Base-by-base conservation (phyloP, 2,329 filamentous ascomycete species). In the Macrophomina tecta region DNA sequence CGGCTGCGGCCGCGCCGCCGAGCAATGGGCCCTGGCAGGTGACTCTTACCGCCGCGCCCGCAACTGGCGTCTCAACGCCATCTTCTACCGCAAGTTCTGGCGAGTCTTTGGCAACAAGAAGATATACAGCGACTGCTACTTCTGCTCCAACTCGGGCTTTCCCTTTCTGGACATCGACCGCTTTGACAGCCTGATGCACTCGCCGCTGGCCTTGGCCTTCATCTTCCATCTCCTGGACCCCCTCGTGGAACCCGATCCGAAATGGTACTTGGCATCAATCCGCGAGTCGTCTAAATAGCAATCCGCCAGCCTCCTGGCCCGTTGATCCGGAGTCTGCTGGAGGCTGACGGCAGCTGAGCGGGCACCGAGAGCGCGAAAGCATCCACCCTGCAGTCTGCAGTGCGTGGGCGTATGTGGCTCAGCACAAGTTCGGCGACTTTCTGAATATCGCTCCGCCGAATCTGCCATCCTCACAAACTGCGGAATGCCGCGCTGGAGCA, bases 51-150 rank as follows among this genome's bases (percentile, higher is more conserved):
- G 65, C 48, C 60, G 48, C 23, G 49, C 58, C 48, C 48, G 40
- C 36, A 67, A 62, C 58, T 67, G 65, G 65, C 65, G 65, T 11
- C 40, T 38, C 48, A 63, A 62, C 56, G 56, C 56, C 56, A 67
- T 55, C 56, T 67, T 67, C 38, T 67, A 67, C 65, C 49, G 58
- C 46, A 67, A 67, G 56, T 67, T 67, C 52, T 67, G 65, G 65
- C 36, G 65, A 11, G 58, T 63, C 38, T 67, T 63, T 42, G 65
- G 65, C 12, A 46, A 48, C 49, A 63, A 56, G 40, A 55, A 42
- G 49, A 63, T 67, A 42, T 67, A 67, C 65, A 53, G 49, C 48
- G 65, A 62, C 56, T 67, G 65, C 65, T 62, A 55, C 40, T 62
- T 51, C 49, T 62, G 42, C 45, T 55, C 65, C 14, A 67, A 67